Percentiles rank a stretch among this genome's conserved stretches.
Evolutionary conservation across 2,329 filamentous ascomycete genomes (phyloP).

Genomic region (Zalaria obscura): DNA sequence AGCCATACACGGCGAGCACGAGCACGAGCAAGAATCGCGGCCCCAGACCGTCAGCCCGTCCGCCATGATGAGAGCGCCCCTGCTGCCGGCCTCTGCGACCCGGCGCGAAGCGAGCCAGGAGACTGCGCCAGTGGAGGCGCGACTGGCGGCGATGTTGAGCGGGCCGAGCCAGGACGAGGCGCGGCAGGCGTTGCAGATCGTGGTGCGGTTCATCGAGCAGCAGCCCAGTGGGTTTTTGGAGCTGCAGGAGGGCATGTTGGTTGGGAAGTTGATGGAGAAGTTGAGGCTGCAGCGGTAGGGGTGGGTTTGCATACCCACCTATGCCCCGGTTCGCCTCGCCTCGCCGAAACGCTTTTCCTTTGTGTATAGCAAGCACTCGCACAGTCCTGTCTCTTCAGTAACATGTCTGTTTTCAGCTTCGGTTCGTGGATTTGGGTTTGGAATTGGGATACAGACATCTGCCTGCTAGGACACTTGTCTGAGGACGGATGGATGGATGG

Average conservation of each 20-base stretch:
- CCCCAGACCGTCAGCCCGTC: conserved; percentile 13
- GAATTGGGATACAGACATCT: too few species aligned
- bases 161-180: conserved; percentile 70
- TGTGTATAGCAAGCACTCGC: too few species aligned
- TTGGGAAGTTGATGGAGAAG: conserved; percentile 77
- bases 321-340: too few species aligned
- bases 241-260: conserved; percentile 60
- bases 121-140: neutral
- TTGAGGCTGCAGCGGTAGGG: conserved; percentile 41
- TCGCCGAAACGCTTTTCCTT: too few species aligned
- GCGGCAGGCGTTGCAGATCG: conserved; percentile 62
- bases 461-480: too few species aligned
- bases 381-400: too few species aligned
- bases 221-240: conserved; percentile 57
- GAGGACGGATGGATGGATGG: too few species aligned
- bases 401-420: too few species aligned
- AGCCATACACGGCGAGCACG: conserved; percentile 19
- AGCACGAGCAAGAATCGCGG: neutral
- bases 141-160: neutral
- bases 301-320: neutral
- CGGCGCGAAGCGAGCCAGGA: neutral
- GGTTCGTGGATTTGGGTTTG: too few species aligned
- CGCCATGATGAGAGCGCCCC: conserved; percentile 32
- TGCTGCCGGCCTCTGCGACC: conserved; percentile 20
- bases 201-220: conserved; percentile 68